phyloP scores from a whole-genome alignment of 495 filamentous ascomycete genomes.

The Lasiosphaeria miniovina region DNA sequence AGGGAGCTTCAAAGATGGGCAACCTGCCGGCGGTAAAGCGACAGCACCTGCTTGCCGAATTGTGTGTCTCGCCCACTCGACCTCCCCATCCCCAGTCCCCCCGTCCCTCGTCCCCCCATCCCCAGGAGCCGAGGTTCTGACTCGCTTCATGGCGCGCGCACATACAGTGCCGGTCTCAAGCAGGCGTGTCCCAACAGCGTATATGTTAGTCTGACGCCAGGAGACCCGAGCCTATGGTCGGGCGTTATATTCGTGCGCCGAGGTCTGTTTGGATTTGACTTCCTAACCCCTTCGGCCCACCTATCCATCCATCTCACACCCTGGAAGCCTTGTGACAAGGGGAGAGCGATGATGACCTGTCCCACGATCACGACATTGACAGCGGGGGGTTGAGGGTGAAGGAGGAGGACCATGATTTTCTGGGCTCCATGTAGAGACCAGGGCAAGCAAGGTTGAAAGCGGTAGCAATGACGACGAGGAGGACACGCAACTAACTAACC shows the following conservation, averaged over 20 bases:
- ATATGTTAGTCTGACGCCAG: constrained; percentile 79
- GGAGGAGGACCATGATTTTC: too few relatives aligned
- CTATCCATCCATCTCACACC: too few relatives aligned
- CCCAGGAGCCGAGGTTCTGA: not conserved
- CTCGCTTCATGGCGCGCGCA: not conserved
- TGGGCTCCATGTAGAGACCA: too few relatives aligned
- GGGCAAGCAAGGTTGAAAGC: too few relatives aligned
- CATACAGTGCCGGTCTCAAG: constrained; percentile 70
- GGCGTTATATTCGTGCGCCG: constrained; percentile 88
- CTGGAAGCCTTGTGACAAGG: too few relatives aligned
- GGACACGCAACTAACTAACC: constrained; percentile 1
- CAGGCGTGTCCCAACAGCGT: constrained; percentile 77
- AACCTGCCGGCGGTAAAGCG: constrained; percentile 34
- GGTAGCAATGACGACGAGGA: too few relatives aligned
- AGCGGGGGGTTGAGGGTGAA: too few relatives aligned
- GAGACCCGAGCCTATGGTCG: constrained; percentile 76
- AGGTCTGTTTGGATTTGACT: constrained; percentile 46
- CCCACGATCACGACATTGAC: too few relatives aligned
- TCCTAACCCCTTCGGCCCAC: constrained; percentile 8
- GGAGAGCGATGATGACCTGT: too few relatives aligned
- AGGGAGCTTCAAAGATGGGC: constrained; percentile 21
- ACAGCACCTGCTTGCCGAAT: constrained; percentile 74
- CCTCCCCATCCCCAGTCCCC: not conserved
- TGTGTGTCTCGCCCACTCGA: constrained; percentile 48
- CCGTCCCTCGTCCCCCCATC: not conserved